phyloP scores from a whole-genome alignment of 2,329 filamentous ascomycete species.

The Helminthosporium solani region DNA sequence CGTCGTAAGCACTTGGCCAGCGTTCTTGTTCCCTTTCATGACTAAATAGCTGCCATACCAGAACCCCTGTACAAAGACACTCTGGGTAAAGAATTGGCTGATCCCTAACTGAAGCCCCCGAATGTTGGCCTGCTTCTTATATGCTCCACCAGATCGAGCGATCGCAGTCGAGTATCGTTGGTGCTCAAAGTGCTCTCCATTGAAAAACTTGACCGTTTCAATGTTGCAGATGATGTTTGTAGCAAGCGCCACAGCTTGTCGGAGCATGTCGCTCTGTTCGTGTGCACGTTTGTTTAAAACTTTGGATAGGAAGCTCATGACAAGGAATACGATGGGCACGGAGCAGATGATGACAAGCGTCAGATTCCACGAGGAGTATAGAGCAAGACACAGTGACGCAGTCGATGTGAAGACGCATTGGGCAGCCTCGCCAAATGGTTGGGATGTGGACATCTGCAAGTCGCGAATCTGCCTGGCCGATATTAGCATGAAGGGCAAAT shows the following conservation, averaged over 20 bases:
- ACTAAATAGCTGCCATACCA: conserved; percentile 80
- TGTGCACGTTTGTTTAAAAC: conserved; percentile 66
- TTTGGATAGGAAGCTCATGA: conserved; percentile 62
- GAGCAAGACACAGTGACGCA: conserved; percentile 68
- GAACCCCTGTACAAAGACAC: conserved; percentile 84
- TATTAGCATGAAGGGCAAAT: conserved; percentile 10
- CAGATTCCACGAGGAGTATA: conserved; percentile 80
- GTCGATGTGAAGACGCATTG: conserved; percentile 65
- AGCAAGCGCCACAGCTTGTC: conserved; percentile 68
- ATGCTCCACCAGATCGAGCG: conserved; percentile 60
- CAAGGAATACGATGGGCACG: conserved; percentile 64
- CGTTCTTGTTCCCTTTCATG: conserved; percentile 54
- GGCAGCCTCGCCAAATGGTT: conserved; percentile 71
- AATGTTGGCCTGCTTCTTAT: conserved; percentile 66
- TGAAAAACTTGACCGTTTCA: conserved; percentile 83
- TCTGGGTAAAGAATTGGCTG: conserved; percentile 71
- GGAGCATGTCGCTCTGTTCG: conserved; percentile 67
- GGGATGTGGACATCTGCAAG: conserved; percentile 75
- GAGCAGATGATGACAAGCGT: conserved; percentile 76
- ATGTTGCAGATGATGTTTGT: conserved; percentile 71
- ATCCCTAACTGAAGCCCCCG: conserved; percentile 72
- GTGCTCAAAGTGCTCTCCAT: conserved; percentile 69
- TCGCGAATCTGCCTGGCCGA: conserved; percentile 73
- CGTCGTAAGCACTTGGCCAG: conserved; percentile 74
- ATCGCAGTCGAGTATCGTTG: conserved; percentile 64